Percentiles rank a stretch among this genome's conserved stretches.
phyloP scores from a whole-genome alignment of 148 eudicot genomes.

The Rhododendron kiyosumense region DNA sequence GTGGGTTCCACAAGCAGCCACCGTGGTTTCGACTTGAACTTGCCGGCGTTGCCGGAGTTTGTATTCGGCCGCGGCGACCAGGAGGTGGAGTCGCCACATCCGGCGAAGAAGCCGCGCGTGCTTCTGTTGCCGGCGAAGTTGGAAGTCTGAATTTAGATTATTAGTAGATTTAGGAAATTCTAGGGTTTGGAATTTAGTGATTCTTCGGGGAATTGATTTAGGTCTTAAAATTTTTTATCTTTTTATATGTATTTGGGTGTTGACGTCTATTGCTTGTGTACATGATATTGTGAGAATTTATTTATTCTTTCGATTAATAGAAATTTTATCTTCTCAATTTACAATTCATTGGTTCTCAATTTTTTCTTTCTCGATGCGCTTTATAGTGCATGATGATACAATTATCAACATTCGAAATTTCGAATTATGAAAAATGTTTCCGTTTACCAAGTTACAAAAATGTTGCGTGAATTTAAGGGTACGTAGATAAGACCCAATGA shows the following conservation, averaged over 20 bases:
- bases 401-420: too few relatives aligned
- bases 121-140: conserved; percentile 2
- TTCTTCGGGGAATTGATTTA: neutral
- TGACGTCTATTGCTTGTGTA: neutral
- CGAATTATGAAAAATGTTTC: too few relatives aligned
- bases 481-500: too few relatives aligned
- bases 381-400: too few relatives aligned
- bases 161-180: neutral
- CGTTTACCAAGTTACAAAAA: too few relatives aligned
- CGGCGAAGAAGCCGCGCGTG: conserved; percentile 38
- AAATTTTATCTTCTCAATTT: neutral
- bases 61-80: conserved; percentile 35
- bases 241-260: neutral
- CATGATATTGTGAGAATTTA: neutral
- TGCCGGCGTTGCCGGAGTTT: conserved; percentile 42
- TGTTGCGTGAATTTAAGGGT: too few relatives aligned
- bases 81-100: conserved; percentile 60
- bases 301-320: neutral
- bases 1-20: conserved; percentile 16
- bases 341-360: neutral
- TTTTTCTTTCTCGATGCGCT: too few relatives aligned
- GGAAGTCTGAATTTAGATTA: neutral
- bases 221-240: neutral
- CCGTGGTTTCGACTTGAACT: conserved; percentile 46
- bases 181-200: neutral